Evolutionary conservation across 345 rosid genomes (phyloP), one percentile per base, ranked within the genome.

Genomic region (Pseudoturritis turrita): DNA sequence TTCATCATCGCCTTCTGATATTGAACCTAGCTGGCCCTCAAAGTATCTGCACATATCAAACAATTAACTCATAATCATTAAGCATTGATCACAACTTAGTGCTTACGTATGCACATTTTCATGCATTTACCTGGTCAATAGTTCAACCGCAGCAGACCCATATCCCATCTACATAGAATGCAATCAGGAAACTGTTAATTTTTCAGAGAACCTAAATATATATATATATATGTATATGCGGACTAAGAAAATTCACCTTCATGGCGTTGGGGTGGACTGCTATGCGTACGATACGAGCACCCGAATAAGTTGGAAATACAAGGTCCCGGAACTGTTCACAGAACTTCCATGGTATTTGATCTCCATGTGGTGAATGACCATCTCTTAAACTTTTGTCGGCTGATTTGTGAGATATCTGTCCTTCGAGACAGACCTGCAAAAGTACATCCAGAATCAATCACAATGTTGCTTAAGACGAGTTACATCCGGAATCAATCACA

Each of bases 301-400:
- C 99, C 5, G 96, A 88, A 73, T 89, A 87, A 60, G 81, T 87
- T 65, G 98, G 98, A 69, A 94, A 94, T 70, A 79, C 95, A 15
- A 86, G 74, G 51, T 94, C 89, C 62, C 85, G 80, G 67, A 88
- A 94, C 64, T 89, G 90, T 83, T 94, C 93, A 71, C 85, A 88
- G 79, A 94, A 91, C 77, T 94, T 94, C 98, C 98, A 94, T 15
- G 97, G 97, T 68, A 94, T 89, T 76, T 91, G 97, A 82, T 94
- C 98, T 70, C 98, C 98, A 82, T 45, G 83, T 5, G 98, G 98
- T 62, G 84, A 89, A 81, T 87, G 92, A 25, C 91, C 97, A 39
- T 80, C 89, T 29, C 87, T 76, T 64, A 91, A 83, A 81, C 91
- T 91, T 79, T 68, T 82, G 56, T 80, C 49, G 3, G 86, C 92